phyloP scores from a whole-genome alignment of 495 filamentous ascomycete genomes.

The Neurospora sp. region DNA sequence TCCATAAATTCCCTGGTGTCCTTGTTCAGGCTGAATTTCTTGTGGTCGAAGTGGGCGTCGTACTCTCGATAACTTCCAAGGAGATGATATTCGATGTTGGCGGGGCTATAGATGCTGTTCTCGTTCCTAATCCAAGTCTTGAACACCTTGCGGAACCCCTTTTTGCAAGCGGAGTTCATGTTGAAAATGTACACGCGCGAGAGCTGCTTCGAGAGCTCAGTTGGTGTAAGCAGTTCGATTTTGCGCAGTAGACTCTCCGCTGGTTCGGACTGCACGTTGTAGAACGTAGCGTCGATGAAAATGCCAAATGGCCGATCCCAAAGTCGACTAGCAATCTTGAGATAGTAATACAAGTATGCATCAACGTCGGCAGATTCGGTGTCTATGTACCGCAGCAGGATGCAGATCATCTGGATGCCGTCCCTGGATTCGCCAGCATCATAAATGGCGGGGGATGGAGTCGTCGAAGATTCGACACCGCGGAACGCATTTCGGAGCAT shows the following conservation, averaged over 20 bases:
- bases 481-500: slow-evolving; percentile 57
- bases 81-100: slow-evolving; percentile 51
- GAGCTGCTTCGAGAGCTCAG: slow-evolving; percentile 45
- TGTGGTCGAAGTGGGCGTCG: slow-evolving; percentile 54
- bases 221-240: slow-evolving; percentile 47
- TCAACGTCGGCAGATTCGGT: slow-evolving; percentile 49
- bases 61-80: slow-evolving; percentile 50
- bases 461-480: slow-evolving; percentile 48
- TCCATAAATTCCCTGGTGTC: slow-evolving; percentile 56
- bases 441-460: slow-evolving; percentile 47
- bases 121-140: slow-evolving; percentile 46
- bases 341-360: slow-evolving; percentile 50
- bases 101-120: slow-evolving; percentile 43
- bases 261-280: slow-evolving; percentile 49
- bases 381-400: slow-evolving; percentile 54
- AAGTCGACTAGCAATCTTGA: slow-evolving; percentile 57
- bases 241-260: slow-evolving; percentile 49
- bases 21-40: slow-evolving; percentile 52
- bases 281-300: slow-evolving; percentile 56
- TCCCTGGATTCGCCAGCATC: slow-evolving; percentile 61
- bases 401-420: slow-evolving; percentile 54
- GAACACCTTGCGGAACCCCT: slow-evolving; percentile 51
- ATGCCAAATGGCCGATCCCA: slow-evolving; percentile 58
- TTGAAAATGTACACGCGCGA: slow-evolving; percentile 54
- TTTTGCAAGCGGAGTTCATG: slow-evolving; percentile 55